These are phyloP conservation scores for Nakazawaea holstii DNA, from an alignment of 805 yeast genomes.

Conservation along the genomic window DNA sequence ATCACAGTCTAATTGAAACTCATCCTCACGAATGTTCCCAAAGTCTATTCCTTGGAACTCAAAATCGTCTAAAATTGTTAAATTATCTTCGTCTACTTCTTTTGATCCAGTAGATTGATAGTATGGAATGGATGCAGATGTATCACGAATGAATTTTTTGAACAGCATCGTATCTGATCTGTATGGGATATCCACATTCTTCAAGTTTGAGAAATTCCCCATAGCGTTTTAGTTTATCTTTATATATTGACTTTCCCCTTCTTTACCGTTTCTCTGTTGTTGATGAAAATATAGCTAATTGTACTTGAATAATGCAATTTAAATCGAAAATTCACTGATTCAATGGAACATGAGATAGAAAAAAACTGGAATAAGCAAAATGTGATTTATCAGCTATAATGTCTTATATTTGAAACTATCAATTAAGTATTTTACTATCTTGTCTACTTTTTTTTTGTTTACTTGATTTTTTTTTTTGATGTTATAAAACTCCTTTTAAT, in stretches of 20 bases:
- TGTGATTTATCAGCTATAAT: neutral
- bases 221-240: neutral
- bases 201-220: constrained; percentile 3
- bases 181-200: constrained; percentile 3
- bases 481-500: neutral
- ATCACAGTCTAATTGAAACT: constrained; percentile 1
- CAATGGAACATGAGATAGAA: too few species aligned
- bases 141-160: neutral
- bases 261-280: neutral
- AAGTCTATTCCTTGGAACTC: constrained; percentile 8
- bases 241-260: neutral
- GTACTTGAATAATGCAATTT: too few species aligned
- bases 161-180: neutral
- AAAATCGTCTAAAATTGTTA: constrained; percentile 10
- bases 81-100: constrained; percentile 3
- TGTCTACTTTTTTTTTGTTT: neutral
- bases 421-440: neutral
- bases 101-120: neutral
- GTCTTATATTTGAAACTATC: neutral
- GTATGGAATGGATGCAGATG: neutral
- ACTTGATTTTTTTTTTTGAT: neutral
- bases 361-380: neutral
- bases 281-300: too few species aligned
- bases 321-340: too few species aligned
- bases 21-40: constrained; percentile 5